Evolutionary conservation across 805 yeast species (phyloP).

Genomic region (Starmerella riodocensis): DNA sequence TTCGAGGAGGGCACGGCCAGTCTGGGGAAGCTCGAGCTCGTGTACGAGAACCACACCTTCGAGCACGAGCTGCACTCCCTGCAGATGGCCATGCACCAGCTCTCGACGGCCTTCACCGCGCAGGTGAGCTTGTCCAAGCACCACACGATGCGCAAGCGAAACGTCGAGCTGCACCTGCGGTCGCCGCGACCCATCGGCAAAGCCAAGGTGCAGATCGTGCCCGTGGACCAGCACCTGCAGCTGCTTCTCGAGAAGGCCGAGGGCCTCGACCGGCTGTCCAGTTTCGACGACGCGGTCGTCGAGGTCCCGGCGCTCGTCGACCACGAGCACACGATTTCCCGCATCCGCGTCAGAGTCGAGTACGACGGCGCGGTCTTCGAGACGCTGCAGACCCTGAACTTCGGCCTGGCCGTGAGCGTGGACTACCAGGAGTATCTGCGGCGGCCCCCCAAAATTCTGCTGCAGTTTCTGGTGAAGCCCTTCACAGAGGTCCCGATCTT

Average conservation of each 20-base stretch:
- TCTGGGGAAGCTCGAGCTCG: slow-evolving; percentile 23
- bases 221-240: slow-evolving; percentile 16
- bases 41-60: slow-evolving; percentile 23
- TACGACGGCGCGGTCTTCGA: slow-evolving; percentile 21
- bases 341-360: slow-evolving; percentile 21
- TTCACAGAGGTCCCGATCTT: slow-evolving; percentile 44
- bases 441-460: slow-evolving; percentile 36
- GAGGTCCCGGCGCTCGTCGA: slow-evolving; percentile 25
- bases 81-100: slow-evolving; percentile 19
- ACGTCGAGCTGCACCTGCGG: slow-evolving; percentile 11
- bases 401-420: slow-evolving; percentile 49
- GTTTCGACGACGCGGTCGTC: slow-evolving; percentile 13
- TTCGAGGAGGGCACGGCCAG: slow-evolving; percentile 31
- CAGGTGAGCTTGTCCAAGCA: slow-evolving; percentile 14
- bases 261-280: slow-evolving; percentile 7
- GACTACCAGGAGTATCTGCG: slow-evolving; percentile 71
- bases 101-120: slow-evolving; percentile 20
- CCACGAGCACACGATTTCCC: slow-evolving; percentile 18
- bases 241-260: slow-evolving; percentile 17
- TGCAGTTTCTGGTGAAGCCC: slow-evolving; percentile 59
- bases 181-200: slow-evolving; percentile 4
- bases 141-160: slow-evolving; percentile 17
- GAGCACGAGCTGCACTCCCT: slow-evolving; percentile 17
- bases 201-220: slow-evolving; percentile 14
- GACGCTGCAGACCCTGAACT: slow-evolving; percentile 32